phyloP scores from a whole-genome alignment of 192 early-diverging fungal genomes.

The Phycomyces nitens region DNA sequence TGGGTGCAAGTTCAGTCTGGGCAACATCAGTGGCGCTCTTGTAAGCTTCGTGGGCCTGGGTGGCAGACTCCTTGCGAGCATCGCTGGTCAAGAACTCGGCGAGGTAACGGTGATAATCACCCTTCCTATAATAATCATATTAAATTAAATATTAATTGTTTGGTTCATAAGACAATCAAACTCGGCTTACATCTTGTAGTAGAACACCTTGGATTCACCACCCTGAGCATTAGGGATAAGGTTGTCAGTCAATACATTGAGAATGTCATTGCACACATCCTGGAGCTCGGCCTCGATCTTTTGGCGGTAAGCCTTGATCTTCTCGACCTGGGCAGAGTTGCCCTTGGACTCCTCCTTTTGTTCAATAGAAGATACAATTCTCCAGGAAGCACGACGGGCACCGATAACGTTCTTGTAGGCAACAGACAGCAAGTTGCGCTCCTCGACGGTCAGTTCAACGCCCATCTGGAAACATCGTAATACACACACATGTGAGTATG shows the following conservation, averaged over 20 bases:
- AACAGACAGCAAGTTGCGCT: conserved; percentile 97
- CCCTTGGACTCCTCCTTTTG: conserved; percentile 97
- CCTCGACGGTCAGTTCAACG: conserved; percentile 93
- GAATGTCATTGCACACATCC: conserved; percentile 94
- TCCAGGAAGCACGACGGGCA: conserved; percentile 97
- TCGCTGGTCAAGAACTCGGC: conserved; percentile 94
- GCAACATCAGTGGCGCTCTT: conserved; percentile 95
- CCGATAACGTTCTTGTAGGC: conserved; percentile 99
- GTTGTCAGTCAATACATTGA: conserved; percentile 84
- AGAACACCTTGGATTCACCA: conserved; percentile 99
- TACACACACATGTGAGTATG: background rate
- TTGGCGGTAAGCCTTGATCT: conserved; percentile 91
- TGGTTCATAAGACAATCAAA: background rate
- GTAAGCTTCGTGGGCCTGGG: conserved; percentile 89
- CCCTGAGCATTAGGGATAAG: conserved; percentile 87
- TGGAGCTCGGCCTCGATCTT: conserved; percentile 95
- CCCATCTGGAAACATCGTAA: conserved; percentile 56
- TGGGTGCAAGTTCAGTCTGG: conserved; percentile 89
- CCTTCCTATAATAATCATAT: conserved; percentile 70
- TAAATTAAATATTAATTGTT: conserved; percentile 13
- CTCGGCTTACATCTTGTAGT: conserved; percentile 92
- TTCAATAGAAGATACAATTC: conserved; percentile 99
- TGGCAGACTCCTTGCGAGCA: conserved; percentile 77
- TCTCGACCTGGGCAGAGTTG: conserved; percentile 83
- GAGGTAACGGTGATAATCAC: conserved; percentile 98